A percentile compares a stretch with the other conserved stretches of the same genome.
Conservation (phyloP, 306 rosid genomes). For the Argentina anserina region DNA sequence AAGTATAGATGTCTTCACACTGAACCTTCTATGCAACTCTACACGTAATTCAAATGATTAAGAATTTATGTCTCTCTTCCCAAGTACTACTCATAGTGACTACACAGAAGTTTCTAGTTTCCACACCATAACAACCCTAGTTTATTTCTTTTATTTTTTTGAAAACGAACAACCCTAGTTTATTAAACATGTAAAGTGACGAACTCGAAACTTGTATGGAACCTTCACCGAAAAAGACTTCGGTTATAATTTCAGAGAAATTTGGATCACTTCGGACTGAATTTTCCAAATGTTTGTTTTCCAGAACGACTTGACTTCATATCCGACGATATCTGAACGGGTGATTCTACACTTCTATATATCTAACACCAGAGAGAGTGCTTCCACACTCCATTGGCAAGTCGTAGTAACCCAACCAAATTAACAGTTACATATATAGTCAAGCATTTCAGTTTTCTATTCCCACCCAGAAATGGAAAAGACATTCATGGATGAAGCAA, state of each 20-base stretch:
- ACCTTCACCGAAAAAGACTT: background rate
- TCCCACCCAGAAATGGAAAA: constrained; percentile 12
- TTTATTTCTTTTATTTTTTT: no score
- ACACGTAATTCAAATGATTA: background rate
- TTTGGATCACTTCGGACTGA: background rate
- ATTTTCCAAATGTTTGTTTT: background rate
- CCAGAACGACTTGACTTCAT: background rate
- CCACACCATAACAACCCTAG: background rate
- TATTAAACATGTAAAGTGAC: background rate
- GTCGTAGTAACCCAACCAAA: background rate
- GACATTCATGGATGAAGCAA: background rate
- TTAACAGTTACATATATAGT: background rate
- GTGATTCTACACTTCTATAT: background rate
- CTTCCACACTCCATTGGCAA: background rate
- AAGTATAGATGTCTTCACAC: background rate
- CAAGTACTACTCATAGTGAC: background rate
- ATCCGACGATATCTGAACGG: background rate
- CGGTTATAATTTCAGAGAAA: background rate
- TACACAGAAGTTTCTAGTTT: background rate
- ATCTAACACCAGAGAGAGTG: background rate
- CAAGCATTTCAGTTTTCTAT: background rate
- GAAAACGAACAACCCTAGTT: background rate
- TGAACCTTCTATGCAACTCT: background rate
- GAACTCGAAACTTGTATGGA: background rate
- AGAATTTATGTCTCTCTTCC: background rate